phyloP scores from a whole-genome alignment of 371 early-diverging fungal species.

The Massospora cicadina region DNA sequence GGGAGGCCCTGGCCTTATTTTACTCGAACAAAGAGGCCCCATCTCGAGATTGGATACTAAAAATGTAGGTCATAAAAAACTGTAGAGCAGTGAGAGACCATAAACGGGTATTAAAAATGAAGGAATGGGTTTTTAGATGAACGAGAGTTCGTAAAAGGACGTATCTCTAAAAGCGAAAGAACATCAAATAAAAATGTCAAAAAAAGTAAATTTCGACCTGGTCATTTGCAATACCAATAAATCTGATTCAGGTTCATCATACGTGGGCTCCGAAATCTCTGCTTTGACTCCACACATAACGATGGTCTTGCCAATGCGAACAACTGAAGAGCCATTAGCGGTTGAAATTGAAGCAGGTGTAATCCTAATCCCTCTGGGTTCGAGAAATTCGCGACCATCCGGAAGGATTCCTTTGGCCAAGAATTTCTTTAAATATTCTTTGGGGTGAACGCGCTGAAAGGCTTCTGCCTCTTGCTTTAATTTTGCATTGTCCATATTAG shows the following conservation, averaged over 20 bases:
- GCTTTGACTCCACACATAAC: conserved; percentile 88
- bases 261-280: conserved; percentile 72
- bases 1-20: conserved; percentile 77
- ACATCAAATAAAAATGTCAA: too few species aligned
- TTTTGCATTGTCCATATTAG: not conserved
- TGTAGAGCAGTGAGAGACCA: too few species aligned
- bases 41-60: conserved; percentile 81
- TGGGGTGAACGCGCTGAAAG: conserved; percentile 59
- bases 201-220: too few species aligned
- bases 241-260: conserved; percentile 47
- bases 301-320: conserved; percentile 74
- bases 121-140: too few species aligned
- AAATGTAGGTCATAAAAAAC: too few species aligned
- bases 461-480: conserved; percentile 20
- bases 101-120: too few species aligned
- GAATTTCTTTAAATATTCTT: conserved; percentile 73
- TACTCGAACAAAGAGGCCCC: conserved; percentile 67
- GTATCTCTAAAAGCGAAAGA: too few species aligned
- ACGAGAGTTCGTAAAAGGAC: too few species aligned
- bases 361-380: conserved; percentile 40
- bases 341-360: conserved; percentile 49
- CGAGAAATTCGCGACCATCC: conserved; percentile 50
- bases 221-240: too few species aligned
- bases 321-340: conserved; percentile 73
- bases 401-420: conserved; percentile 58